Evolutionary conservation across 2,329 filamentous ascomycete species (phyloP), one percentile per base, ranked within the genome.

Genomic region (Hypoxylon sp.): DNA sequence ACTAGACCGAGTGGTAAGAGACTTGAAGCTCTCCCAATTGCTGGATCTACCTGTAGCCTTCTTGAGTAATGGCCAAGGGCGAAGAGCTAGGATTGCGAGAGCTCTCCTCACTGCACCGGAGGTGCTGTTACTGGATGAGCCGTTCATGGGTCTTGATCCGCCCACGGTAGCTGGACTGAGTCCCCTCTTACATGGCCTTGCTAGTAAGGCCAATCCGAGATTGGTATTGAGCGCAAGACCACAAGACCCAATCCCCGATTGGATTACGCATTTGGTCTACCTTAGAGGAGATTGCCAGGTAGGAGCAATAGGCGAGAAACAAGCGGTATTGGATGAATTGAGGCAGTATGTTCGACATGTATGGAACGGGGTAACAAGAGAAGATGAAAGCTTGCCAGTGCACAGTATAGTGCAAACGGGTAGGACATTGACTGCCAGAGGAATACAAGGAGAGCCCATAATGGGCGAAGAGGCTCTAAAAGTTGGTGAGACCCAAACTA

Each of bases 101-200:
- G 94, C 94, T 0, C 81, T 99, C 55, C 84, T 98, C 65, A 89
- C 85, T 5, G 86, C 87, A 58, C 96, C 96, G 0, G 92, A 97
- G 79, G 86, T 97, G 10, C 78, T 99, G 67, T 84, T 98, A 58
- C 84, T 97, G 2, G 96, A 99, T 80, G 95, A 97, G 74, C 95
- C 96, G 0, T 98, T 98, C 77, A 97, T 98, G 92, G 95, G 96
- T 0, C 84, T 99, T 14, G 96, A 98, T 79, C 96, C 95, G 13
- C 91, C 90, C 5, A 97, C 94, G 0, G 87, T 93, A 11, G 84
- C 87, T 11, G 87, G 87, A 1, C 82, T 98, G 72, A 95, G 92
- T 44, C 85, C 86, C 0, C 83, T 98, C 51, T 82, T 98, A 22
- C 82, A 88, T 70, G 84, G 85, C 0, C 81, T 98, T 62, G 92